A percentile compares a stretch with the other conserved stretches of the same genome.
These are phyloP conservation scores for Porphyra umbilicalis DNA, from an alignment of 31 red algal species.

Conservation along the genomic window DNA sequence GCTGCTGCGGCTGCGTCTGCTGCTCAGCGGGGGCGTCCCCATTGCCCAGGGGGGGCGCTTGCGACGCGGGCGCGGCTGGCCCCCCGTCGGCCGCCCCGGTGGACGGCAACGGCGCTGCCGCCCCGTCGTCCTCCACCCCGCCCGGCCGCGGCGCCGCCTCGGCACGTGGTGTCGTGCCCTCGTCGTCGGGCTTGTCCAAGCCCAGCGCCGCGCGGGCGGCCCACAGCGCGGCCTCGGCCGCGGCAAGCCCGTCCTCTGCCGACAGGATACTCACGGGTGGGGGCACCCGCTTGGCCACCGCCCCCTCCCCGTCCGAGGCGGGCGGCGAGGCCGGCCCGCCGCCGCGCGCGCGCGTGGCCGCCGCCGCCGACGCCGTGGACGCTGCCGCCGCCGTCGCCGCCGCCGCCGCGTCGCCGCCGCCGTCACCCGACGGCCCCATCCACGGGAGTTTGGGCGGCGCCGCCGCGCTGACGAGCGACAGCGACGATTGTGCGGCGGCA, in stretches of 20 bases:
- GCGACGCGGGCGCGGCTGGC: background rate
- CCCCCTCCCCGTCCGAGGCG: background rate
- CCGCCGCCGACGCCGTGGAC: background rate
- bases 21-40: background rate
- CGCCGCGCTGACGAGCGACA: background rate
- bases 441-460: background rate
- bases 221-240: conserved; percentile 70
- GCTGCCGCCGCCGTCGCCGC: background rate
- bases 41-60: background rate
- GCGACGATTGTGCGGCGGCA: background rate
- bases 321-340: background rate
- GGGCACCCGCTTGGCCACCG: background rate
- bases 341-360: background rate
- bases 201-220: background rate
- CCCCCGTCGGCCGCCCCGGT: background rate
- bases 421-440: background rate
- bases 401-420: background rate
- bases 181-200: background rate
- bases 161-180: background rate
- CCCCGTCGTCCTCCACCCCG: background rate
- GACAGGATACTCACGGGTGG: conserved; percentile 19
- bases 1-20: background rate
- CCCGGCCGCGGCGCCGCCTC: background rate
- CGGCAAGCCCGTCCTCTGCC: conserved; percentile 76
- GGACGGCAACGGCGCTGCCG: background rate